Evolutionary conservation across 1,139 yeast genomes (phyloP).

Genomic region (Hanseniaspora sp.): DNA sequence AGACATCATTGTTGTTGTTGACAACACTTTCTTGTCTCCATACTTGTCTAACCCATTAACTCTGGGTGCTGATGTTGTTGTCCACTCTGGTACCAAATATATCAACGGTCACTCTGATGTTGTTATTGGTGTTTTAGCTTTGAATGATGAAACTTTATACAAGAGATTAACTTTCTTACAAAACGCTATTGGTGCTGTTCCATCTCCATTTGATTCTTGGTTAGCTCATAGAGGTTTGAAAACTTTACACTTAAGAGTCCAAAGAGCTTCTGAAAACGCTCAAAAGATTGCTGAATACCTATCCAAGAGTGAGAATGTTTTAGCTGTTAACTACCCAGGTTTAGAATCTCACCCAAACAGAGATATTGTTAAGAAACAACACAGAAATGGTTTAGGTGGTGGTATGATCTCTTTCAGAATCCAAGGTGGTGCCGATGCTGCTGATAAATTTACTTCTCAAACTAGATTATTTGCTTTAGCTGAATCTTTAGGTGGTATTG

Average conservation of each 20-base stretch:
- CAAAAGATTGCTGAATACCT: conserved; percentile 61
- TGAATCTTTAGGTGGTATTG: conserved; percentile 84
- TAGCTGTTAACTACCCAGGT: conserved; percentile 75
- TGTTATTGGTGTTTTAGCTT: conserved; percentile 74
- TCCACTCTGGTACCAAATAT: conserved; percentile 83
- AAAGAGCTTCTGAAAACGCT: conserved; percentile 58
- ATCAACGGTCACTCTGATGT: conserved; percentile 90
- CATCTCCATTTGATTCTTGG: conserved; percentile 87
- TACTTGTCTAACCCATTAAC: conserved; percentile 76
- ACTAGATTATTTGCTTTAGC: conserved; percentile 77
- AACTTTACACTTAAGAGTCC: conserved; percentile 72
- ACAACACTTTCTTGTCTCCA: conserved; percentile 90
- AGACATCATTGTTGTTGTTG: conserved; percentile 62
- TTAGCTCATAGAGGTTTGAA: conserved; percentile 86
- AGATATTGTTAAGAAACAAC: conserved; percentile 58
- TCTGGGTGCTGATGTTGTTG: conserved; percentile 78
- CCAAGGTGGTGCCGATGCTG: conserved; percentile 69
- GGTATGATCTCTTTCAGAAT: conserved; percentile 87
- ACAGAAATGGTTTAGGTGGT: conserved; percentile 78
- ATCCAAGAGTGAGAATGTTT: conserved; percentile 39
- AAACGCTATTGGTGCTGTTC: conserved; percentile 81
- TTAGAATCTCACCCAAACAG: conserved; percentile 55
- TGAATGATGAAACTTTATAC: conserved; percentile 51
- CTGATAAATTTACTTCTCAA: conserved; percentile 58
- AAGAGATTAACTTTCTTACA: conserved; percentile 65